Evolutionary conservation across 805 yeast genomes (phyloP).

Genomic region (Kodamaea restingae): DNA sequence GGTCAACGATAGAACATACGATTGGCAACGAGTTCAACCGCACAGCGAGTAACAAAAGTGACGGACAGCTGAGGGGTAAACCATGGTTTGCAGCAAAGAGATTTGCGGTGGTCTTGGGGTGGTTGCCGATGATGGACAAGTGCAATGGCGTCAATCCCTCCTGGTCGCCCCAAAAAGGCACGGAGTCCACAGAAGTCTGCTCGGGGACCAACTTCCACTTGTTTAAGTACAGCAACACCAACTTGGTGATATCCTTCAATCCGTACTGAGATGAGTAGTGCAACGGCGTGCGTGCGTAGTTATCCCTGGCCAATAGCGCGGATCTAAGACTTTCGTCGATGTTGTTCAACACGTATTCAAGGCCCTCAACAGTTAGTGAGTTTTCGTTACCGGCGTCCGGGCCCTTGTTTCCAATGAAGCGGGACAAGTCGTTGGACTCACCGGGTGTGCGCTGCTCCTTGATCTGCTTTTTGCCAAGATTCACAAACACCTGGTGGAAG

Average conservation of each 20-base stretch:
- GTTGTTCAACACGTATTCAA: slow-evolving; percentile 53
- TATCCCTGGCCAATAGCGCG: slow-evolving; percentile 61
- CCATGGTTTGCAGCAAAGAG: slow-evolving; percentile 46
- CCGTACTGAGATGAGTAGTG: slow-evolving; percentile 92
- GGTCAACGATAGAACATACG: slow-evolving; percentile 47
- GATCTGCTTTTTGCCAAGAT: slow-evolving; percentile 61
- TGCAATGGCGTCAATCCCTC: slow-evolving; percentile 81
- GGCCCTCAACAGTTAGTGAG: slow-evolving; percentile 44
- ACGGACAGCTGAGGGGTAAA: slow-evolving; percentile 46
- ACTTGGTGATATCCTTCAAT: slow-evolving; percentile 53
- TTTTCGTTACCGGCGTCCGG: slow-evolving; percentile 52
- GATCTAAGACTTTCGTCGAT: slow-evolving; percentile 23
- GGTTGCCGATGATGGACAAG: slow-evolving; percentile 75
- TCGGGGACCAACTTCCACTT: slow-evolving; percentile 58
- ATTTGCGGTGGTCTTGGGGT: slow-evolving; percentile 67
- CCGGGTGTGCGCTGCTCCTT: slow-evolving; percentile 38
- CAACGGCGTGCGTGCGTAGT: slow-evolving; percentile 75
- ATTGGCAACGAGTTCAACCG: slow-evolving; percentile 60
- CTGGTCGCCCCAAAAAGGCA: slow-evolving; percentile 65
- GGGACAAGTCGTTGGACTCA: slow-evolving; percentile 23
- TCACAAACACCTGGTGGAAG: slow-evolving; percentile 77
- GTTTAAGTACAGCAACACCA: slow-evolving; percentile 52
- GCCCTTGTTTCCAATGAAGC: slow-evolving; percentile 29
- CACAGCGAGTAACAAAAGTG: slow-evolving; percentile 62
- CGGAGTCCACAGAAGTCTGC: slow-evolving; percentile 50